Evolutionary conservation across 768 basidiomycete species (phyloP), one percentile per base, ranked within the genome.

Genomic region (Paxillus ammoniavirescens): DNA sequence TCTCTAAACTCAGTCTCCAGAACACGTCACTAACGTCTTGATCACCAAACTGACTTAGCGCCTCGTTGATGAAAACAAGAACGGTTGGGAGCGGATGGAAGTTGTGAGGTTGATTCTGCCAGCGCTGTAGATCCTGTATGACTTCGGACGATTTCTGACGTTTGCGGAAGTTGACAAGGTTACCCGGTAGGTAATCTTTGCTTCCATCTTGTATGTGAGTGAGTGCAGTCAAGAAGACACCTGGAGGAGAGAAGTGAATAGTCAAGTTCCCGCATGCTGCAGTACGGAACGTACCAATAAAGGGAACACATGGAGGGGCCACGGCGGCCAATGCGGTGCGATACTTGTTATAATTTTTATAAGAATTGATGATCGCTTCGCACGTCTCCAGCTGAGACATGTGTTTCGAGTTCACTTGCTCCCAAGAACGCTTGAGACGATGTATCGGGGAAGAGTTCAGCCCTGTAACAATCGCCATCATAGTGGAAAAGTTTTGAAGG

Each of bases 301-400:
- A 88, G 3, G 86, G 86, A 8, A 88, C 81, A 51, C 85, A 86
- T 38, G 86, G 87, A 9, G 84, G 82, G 17, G 77, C 73, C 17
- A 84, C 77, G 15, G 70, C 72, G 38, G 81, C 79, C 43, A 88
- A 67, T 23, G 77, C 73, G 42, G 73, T 68, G 49, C 82, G 79
- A 67, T 85, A 87, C 49, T 76, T 82, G 52, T 80, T 79, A 71
- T 86, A 88, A 59, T 86, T 88, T 68, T 82, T 84, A 63, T 81
- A 82, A 31, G 84, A 80, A 60, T 84, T 79, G 61, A 89, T 77
- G 40, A 81, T 77, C 53, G 77, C 72, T 62, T 86, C 83, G 52
- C 87, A 75, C 23, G 75, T 69, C 18, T 76, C 75, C 55, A 86
- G 70, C 50, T 76, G 69, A 5, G 77, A 70, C 70, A 79, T 75